Evolutionary conservation across 805 yeast species (phyloP), one percentile per base, ranked within the genome.

Genomic region (Saccharomycopsis sp.): DNA sequence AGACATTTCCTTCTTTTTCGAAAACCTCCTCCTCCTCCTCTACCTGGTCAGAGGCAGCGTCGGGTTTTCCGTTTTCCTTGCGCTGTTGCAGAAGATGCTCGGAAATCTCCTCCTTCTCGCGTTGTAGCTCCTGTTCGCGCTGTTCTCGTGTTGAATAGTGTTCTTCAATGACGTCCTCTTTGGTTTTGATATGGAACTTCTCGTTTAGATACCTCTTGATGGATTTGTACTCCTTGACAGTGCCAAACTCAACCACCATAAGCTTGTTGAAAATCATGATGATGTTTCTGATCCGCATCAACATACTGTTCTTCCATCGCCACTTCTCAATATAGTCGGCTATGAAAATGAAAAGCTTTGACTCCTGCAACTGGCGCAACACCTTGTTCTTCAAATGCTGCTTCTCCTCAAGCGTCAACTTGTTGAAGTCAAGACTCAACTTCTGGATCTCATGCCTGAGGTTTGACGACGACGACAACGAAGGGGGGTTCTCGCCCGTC

Each of bases 201-300:
- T 71, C 64, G 34, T 73, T 68, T 21, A 85, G 69, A 62, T 74
- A 80, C 2, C 70, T 66, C 63, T 85, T 83, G 5, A 83, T 75
- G 16, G 70, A 61, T 15, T 68, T 63, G 23, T 81, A 65, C 1
- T 73, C 66, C 0, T 68, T 61, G 0, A 72, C 61, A 60, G 75
- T 83, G 1, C 97, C 97, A 72, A 90, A 80, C 59, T 80, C 82
- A 12, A 85, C 70, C 9, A 80, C 64, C 1, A 85, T 64, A 15
- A 82, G 66, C 61, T 84, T 84, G 70, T 83, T 79, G 1, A 82
- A 61, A 1, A 87, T 62, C 15, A 76, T 64, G 0, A 86, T 71
- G 1, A 87, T 72, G 63, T 83, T 80, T 64, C 94, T 72, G 12
- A 84, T 71, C 61, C 84, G 75, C 72, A 79, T 70, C 21, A 73